These are phyloP conservation scores for Oemleria cerasiformis DNA, from an alignment of 306 rosid genomes.

Conservation along the genomic window DNA sequence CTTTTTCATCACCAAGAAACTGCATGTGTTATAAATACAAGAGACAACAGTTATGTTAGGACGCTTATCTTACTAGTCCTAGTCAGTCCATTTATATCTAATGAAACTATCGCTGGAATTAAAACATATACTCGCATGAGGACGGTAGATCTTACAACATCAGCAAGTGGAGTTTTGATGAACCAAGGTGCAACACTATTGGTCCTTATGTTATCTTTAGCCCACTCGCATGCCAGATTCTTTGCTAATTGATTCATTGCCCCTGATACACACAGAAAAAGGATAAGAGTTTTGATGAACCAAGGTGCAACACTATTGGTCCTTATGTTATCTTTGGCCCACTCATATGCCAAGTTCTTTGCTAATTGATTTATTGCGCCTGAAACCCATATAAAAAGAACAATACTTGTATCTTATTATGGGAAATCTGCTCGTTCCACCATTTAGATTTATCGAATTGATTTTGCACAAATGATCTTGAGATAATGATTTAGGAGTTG, in stretches of 20 bases:
- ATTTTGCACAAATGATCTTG: too few relatives aligned
- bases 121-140: neutral
- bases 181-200: slow-evolving; percentile 55
- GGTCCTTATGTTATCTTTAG: slow-evolving; percentile 51
- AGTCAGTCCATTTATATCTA: too few relatives aligned
- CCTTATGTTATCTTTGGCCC: slow-evolving; percentile 63
- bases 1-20: slow-evolving; percentile 19
- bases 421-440: too few relatives aligned
- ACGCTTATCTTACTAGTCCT: too few relatives aligned
- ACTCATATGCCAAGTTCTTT: slow-evolving; percentile 50
- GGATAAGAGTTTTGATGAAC: slow-evolving; percentile 38
- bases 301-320: slow-evolving; percentile 55
- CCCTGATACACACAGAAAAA: slow-evolving; percentile 25
- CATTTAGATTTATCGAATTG: too few relatives aligned
- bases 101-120: too few relatives aligned
- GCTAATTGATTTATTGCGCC: neutral
- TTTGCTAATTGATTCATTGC: slow-evolving; percentile 55
- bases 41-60: neutral
- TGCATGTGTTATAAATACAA: neutral
- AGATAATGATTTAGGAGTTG: too few relatives aligned
- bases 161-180: slow-evolving; percentile 34
- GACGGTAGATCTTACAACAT: slow-evolving; percentile 3
- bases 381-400: too few relatives aligned
- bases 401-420: too few relatives aligned
- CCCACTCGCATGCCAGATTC: slow-evolving; percentile 63